Base-by-base conservation (phyloP, 345 rosid genomes). In the Clausena lansium region DNA sequence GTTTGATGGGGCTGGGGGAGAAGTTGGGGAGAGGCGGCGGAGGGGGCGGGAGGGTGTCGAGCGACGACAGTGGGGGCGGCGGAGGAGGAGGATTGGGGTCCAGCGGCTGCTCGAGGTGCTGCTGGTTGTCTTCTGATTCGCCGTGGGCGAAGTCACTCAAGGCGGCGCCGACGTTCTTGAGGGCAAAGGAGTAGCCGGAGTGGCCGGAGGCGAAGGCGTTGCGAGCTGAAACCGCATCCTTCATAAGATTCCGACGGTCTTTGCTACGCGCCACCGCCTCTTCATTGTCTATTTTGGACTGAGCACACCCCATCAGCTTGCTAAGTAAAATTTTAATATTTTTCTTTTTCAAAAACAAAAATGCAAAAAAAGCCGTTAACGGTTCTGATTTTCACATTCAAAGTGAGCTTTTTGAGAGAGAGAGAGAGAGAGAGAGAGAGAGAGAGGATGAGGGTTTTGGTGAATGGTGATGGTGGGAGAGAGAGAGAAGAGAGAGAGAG, bases 151-250 rank as follows among this genome's bases (percentile, higher is more conserved):
- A 96, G 84, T 92, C 99, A 81, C 95, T 88, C 61, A 96, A 86
- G 35, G 95, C 95, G 36, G 99, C 98, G 7, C 99, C 98, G 0
- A 93, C 85, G 84, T 92, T 90, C 84, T 96, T 96, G 19, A 96
- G 76, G 17, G 95, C 85, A 66, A 91, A 64, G 24, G 93, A 83
- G 83, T 87, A 96, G 6, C 92, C 98, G 22, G 94, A 87, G 76
- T 94, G 97, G 7, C 89, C 94, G 38, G 97, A 84, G 6, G 99
- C 94, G 76, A 96, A 94, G 33, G 91, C 91, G 76, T 96, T 94
- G 6, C 97, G 83, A n/a, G 95, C 91, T 11, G 77, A 17, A 17
- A 94, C 98, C 4, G 97, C 98, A 6, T 92, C 99, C 80, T 96
- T 94, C 90, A 96, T 94, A 1, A 91, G 76, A 70, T 78, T 89